Base-by-base conservation (phyloP, 768 basidiomycete species). In the Leccinellum rugosiceps region DNA sequence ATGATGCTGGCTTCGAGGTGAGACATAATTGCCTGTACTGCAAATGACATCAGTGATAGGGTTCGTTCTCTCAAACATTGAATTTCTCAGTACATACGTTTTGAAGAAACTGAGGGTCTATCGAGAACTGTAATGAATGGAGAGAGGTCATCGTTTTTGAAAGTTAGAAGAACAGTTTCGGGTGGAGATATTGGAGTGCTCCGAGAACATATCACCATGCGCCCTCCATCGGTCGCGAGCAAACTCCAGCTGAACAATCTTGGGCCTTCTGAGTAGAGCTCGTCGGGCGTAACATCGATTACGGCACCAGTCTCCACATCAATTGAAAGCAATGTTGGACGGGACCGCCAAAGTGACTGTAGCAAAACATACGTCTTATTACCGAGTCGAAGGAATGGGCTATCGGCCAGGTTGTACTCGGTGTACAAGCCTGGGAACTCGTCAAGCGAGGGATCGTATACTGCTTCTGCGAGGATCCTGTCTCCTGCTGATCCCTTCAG, bases 371-470 rank as follows among this genome's bases (percentile, higher is more conserved):
- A 63, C 5, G 58, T 53, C 50, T 53, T 60, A 9, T 52, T 55
- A 8, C 53, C 55, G 28, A 61, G 35, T 14, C 26, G 57, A 21
- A 86, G 55, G 61, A 80, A 80, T 0, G 82, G 77, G 2, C 65
- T 67, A 1, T 72, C 43, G 0, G 77, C 68, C 15, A 88, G 70
- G 58, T 77, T 79, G 56, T 72, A 76, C 21, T 80, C 74, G 7
- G 81, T 76, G 60, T 83, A 89, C 2, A 90, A 70, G 0, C 88
- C 88, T 0, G 87, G 88, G 68, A 88, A 90, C 0, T 72, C 76
- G 38, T 67, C 65, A 3, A 58, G 32, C 2, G 63, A 61, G 0
- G 78, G 74, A 26, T 78, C 76, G 43, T 73, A 69, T 3, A 83
- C 75, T 2, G 72, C 62, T 9, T 77, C 77, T 1, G 84, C 75